Evolutionary conservation across 2,329 filamentous ascomycete genomes (phyloP).

Genomic region (Chaetomiaceae sp.): DNA sequence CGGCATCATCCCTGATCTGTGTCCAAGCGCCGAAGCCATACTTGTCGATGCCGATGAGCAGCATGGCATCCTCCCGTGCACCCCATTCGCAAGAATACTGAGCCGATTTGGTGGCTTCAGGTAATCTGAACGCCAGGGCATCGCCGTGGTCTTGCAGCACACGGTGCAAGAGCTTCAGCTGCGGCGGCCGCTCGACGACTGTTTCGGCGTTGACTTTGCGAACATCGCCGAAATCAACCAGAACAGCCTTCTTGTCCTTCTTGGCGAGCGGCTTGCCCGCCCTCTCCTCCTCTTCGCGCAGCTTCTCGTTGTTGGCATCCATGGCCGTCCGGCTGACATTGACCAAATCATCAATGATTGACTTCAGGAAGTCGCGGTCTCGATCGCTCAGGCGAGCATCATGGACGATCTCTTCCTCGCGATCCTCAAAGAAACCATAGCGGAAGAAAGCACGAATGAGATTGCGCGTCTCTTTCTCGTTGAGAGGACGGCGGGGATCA

Average conservation of each 20-base stretch:
- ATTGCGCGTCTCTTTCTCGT: constrained; percentile 88
- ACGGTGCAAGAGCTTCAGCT: constrained; percentile 78
- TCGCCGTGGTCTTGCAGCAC: constrained; percentile 64
- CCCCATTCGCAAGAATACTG: constrained; percentile 92
- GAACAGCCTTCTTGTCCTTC: constrained; percentile 94
- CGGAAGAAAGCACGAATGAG: constrained; percentile 86
- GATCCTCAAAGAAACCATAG: constrained; percentile 85
- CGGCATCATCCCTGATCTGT: constrained; percentile 85
- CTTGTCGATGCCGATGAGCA: constrained; percentile 84
- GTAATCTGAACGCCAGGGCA: constrained; percentile 74
- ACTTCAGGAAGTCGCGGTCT: constrained; percentile 72
- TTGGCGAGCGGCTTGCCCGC: constrained; percentile 81
- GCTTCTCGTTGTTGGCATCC: constrained; percentile 62
- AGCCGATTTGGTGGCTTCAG: constrained; percentile 86
- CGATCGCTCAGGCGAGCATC: constrained; percentile 81
- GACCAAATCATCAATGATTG: constrained; percentile 71
- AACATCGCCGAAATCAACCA: constrained; percentile 90
- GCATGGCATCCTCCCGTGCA: constrained; percentile 91
- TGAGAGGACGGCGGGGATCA: constrained; percentile 85
- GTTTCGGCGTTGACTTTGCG: constrained; percentile 96
- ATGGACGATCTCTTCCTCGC: constrained; percentile 77
- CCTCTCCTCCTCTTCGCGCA: constrained; percentile 77
- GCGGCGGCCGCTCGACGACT: constrained; percentile 82
- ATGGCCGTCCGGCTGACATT: constrained; percentile 52
- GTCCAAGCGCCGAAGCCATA: constrained; percentile 96